A percentile compares a stretch with the other conserved stretches of the same genome.
phyloP scores from a whole-genome alignment of 2,329 filamentous ascomycete species.

The Epichloe sibirici region DNA sequence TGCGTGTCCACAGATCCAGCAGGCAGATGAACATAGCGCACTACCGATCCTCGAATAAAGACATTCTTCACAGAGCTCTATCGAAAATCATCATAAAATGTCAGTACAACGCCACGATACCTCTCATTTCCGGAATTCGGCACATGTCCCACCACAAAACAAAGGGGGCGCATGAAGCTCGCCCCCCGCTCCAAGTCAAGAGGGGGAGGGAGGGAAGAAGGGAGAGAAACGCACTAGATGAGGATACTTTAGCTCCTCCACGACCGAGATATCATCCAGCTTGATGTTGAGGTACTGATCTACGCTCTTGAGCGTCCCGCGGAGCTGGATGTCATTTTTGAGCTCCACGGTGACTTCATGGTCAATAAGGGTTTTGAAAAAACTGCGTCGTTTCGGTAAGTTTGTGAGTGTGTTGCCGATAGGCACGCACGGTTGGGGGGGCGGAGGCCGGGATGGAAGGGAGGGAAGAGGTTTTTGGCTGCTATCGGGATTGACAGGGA shows the following conservation, averaged over 20 bases:
- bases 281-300: constrained; percentile 99
- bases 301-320: constrained; percentile 89
- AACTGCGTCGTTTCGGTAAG: constrained; percentile 38
- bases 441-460: too few relatives aligned
- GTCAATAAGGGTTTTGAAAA: constrained; percentile 98
- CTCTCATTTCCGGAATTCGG: too few relatives aligned
- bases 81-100: not conserved
- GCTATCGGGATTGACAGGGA: not conserved
- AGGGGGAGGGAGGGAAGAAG: not conserved
- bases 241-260: constrained; percentile 89
- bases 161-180: too few relatives aligned
- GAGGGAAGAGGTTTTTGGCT: too few relatives aligned
- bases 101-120: too few relatives aligned
- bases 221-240: constrained; percentile 55
- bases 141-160: too few relatives aligned
- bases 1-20: constrained; percentile 73
- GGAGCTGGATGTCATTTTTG: constrained; percentile 98
- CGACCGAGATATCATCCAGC: constrained; percentile 84
- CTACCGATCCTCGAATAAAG: constrained; percentile 87
- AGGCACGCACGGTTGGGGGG: too few relatives aligned
- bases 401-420: too few relatives aligned
- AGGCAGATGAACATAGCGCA: constrained; percentile 83
- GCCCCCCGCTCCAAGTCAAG: too few relatives aligned
- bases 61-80: constrained; percentile 80
- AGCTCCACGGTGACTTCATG: constrained; percentile 96